Evolutionary conservation across 2,329 filamentous ascomycete genomes (phyloP).

Genomic region (Xylariaceae sp.): DNA sequence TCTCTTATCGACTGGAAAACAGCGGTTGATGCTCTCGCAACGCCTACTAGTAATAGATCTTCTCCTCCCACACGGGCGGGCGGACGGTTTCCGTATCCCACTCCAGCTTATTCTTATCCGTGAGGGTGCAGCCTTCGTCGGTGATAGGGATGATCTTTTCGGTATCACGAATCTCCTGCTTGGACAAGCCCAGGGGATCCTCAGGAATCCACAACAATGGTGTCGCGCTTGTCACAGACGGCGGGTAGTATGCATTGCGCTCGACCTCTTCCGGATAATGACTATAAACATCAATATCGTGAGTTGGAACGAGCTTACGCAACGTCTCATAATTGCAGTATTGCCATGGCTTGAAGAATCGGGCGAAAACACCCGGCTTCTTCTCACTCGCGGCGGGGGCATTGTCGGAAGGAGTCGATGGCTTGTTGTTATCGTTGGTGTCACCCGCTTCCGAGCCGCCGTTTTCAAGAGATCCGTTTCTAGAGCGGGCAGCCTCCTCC

Average conservation of each 20-base stretch:
- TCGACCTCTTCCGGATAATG: constrained; percentile 58
- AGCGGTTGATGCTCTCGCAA: neutral
- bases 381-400: constrained; percentile 30
- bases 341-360: constrained; percentile 72
- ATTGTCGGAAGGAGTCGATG: constrained; percentile 20
- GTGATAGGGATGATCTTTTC: constrained; percentile 69
- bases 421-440: constrained; percentile 16
- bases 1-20: neutral
- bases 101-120: constrained; percentile 56
- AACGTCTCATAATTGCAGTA: constrained; percentile 68
- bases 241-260: constrained; percentile 67
- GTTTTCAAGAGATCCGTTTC: constrained; percentile 13
- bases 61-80: constrained; percentile 34
- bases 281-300: constrained; percentile 43
- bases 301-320: constrained; percentile 61
- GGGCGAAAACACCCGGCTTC: constrained; percentile 53
- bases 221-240: constrained; percentile 55
- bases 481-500: constrained; percentile 34
- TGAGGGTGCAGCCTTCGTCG: constrained; percentile 66
- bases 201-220: constrained; percentile 81
- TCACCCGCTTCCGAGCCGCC: constrained; percentile 18
- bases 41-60: constrained; percentile 30
- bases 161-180: constrained; percentile 71
- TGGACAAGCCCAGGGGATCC: constrained; percentile 67
- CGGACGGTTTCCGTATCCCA: constrained; percentile 33